Evolutionary conservation across 495 filamentous ascomycete genomes (phyloP).

Genomic region (Tuber umbilicatum): DNA sequence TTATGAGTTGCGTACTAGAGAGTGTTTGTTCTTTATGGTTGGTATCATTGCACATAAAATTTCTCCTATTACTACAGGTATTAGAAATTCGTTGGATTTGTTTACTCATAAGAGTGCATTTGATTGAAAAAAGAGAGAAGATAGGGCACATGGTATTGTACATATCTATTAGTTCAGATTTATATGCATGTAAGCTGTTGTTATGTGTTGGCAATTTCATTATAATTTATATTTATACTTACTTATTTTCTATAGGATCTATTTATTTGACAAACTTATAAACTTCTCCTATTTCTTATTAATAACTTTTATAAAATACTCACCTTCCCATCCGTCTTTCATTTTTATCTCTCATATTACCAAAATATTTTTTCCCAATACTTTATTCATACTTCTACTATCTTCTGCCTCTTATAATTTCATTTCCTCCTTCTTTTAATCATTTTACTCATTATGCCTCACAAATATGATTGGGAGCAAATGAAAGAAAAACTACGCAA

Average conservation of each 20-base stretch:
- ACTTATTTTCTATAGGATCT: background rate
- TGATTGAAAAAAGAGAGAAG: background rate
- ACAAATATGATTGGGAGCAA: background rate
- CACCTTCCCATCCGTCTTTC: background rate
- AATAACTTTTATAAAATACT: background rate
- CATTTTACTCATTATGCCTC: background rate
- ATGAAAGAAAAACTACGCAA: background rate
- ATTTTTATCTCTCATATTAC: background rate
- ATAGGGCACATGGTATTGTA: background rate
- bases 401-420: background rate
- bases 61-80: background rate
- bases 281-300: background rate
- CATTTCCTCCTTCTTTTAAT: background rate
- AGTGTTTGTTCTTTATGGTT: too few relatives aligned
- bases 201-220: background rate
- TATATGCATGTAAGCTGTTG: background rate
- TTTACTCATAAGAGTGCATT: background rate
- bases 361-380: background rate
- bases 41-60: background rate
- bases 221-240: background rate
- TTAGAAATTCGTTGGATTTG: background rate
- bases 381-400: background rate
- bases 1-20: too few relatives aligned
- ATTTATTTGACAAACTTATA: background rate
- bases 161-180: background rate